Conservation (phyloP, 495 filamentous ascomycete genomes). For the Penicillium desertorum region DNA sequence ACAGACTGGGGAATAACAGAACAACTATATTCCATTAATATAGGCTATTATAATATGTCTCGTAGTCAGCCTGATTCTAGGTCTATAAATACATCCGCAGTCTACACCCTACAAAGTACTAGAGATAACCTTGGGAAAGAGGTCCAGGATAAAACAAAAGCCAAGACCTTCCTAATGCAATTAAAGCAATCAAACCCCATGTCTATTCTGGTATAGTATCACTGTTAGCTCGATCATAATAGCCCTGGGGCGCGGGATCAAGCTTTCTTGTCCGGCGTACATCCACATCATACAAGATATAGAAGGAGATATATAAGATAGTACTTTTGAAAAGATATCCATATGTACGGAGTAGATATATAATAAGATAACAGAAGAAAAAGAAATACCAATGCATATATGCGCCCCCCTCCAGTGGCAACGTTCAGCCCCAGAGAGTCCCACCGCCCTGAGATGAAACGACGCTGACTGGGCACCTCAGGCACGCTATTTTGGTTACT, state of each 20-base stretch:
- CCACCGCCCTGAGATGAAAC: slow-evolving; percentile 16
- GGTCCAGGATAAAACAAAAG: neutral
- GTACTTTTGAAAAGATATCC: neutral
- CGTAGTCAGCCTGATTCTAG: neutral
- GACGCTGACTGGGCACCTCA: slow-evolving; percentile 19
- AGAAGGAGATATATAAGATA: neutral
- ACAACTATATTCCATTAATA: neutral
- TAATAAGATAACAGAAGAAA: too few relatives aligned
- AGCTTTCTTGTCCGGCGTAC: slow-evolving; percentile 1
- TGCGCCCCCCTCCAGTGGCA: neutral
- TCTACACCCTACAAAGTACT: neutral
- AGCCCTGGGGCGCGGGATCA: neutral
- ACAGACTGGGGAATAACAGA: neutral
- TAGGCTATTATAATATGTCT: too few relatives aligned
- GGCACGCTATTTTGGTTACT: slow-evolving; percentile 21
- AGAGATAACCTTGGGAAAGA: neutral
- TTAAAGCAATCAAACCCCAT: neutral
- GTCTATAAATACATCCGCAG: neutral
- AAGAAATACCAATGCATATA: too few relatives aligned
- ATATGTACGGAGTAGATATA: too few relatives aligned
- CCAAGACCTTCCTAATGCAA: slow-evolving; percentile 7
- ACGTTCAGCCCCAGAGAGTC: slow-evolving; percentile 11
- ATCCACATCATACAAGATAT: neutral
- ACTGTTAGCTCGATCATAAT: neutral
- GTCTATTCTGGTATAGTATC: neutral